Base-by-base conservation (phyloP, 345 rosid species). In the Salix dunnii region DNA sequence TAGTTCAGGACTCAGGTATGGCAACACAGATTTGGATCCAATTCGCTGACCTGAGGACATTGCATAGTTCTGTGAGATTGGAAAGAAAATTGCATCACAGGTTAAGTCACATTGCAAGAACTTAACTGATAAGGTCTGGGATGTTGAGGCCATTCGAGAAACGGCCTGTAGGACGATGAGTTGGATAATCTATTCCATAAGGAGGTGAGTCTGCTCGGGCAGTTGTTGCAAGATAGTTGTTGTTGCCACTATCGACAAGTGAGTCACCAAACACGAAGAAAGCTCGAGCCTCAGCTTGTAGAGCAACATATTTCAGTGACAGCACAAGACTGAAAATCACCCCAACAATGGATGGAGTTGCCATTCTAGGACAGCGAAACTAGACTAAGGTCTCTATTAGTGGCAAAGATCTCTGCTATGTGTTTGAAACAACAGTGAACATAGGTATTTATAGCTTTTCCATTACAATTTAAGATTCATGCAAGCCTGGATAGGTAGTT, bases 201-300 rank as follows among this genome's bases (percentile, higher is more conserved):
- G 95, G 95, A 0, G 92, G 90, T 4, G 92, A 70, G 76, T 92
- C 95, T 0, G 93, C 95, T 6, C 97, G 91, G 63, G 97, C 93
- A 1, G 91, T 87, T 3, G 97, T 91, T 7, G 80, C 79, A 0
- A 91, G 77, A 80, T 88, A 92, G 76, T 89, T 89, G 80, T 92
- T 92, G 81, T 92, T 92, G 75, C 97, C 95, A 60, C 82, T 85
- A 55, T 92, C 97, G 35, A 90, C 97, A 3, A 92, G 91, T 2
- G 97, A 92, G 78, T 91, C 97, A 0, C 97, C 97, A 23, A 91
- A 91, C 30, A 92, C 94, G 6, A 80, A 89, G 80, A 91, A 92
- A 55, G 93, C 95, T 73, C 94, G 77, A 18, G 85, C 88, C 77
- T 86, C 88, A 1, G 77, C 79, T 13, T 67, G 86, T 17, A 79